Evolutionary conservation across 73 alveolate species (phyloP).

Genomic region (Paramecium pentaurelia): DNA sequence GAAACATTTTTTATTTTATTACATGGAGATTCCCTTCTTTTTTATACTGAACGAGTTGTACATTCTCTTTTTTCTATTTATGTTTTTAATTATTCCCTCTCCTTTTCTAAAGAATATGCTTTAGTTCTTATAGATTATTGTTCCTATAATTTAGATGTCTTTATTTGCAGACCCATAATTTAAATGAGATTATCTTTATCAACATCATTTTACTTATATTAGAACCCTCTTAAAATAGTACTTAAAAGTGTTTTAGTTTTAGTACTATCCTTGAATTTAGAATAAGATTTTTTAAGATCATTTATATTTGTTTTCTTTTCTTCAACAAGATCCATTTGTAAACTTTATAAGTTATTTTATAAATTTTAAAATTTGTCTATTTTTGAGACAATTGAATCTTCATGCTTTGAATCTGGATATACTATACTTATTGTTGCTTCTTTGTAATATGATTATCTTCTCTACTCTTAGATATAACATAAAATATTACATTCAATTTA

Average conservation of each 20-base stretch:
- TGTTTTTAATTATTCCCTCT: background rate
- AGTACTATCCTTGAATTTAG: background rate
- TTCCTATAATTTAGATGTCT: background rate
- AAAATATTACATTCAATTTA: background rate
- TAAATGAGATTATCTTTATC: background rate
- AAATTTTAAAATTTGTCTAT: background rate
- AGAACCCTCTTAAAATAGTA: background rate
- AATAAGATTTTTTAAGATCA: background rate
- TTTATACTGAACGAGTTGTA: background rate
- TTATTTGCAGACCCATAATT: constrained; percentile 27
- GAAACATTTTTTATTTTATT: background rate
- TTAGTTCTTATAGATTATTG: background rate
- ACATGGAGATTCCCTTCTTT: background rate
- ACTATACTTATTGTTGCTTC: background rate
- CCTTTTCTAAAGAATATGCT: background rate
- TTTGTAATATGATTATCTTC: background rate
- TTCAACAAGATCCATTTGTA: background rate
- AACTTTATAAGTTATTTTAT: background rate
- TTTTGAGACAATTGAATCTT: background rate
- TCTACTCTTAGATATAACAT: background rate
- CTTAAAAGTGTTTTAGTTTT: background rate
- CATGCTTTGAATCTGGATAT: background rate
- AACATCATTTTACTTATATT: background rate
- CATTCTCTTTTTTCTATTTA: background rate
- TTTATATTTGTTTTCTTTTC: background rate